Base-by-base conservation (phyloP, 148 eudicot genomes). In the Fagopyrum homotropicum region DNA sequence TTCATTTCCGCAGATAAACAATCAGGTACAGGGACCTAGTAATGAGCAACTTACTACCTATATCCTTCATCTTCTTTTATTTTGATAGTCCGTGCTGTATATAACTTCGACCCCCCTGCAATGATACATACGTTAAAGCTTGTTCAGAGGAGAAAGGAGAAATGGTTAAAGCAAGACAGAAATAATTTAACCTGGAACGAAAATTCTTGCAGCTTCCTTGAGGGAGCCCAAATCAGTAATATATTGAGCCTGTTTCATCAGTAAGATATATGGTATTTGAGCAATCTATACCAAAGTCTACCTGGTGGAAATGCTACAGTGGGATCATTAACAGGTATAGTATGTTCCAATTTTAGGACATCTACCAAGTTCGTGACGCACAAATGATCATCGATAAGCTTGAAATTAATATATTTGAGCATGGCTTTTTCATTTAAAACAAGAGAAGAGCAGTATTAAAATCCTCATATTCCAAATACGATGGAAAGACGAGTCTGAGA, bases 51-150 rank as follows among this genome's bases (percentile, higher is more conserved):
- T 56, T 14, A 43, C 48, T 83, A 91, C 98, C 94, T 93, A 80
- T 78, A 87, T 69, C 95, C 90, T 78, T 93, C 89, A 1, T 89
- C 97, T 83, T 89, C 97, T 82, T 88, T 93, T 63, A 93, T 88
- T 86, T 91, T 93, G 61, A 93, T 88, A 5, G 93, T 83, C 56
- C 90, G 90, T 46, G 91, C 98, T 45, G 91, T 77, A 72, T 83
- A 88, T 52, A 93, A 45, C 44, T 77, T 82, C 51, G 97, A 59
- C 68, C 95, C 97, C 64, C 88, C 98, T 93, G 89, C 75, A 69
- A 82, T 6, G 63, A 72, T 4, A 72, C 16, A 72, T 19, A 15
- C 8, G 35, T 45, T 19, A 47, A 72, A 72, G 45, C 16, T 49
- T 7, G 15, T 29, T 16, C n/a, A 47, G 4, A 46, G 35, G 17